Percentiles rank a stretch among this genome's conserved stretches.
phyloP scores from a whole-genome alignment of 192 early-diverging fungal genomes.

The Phlyctochytrium planicorne region DNA sequence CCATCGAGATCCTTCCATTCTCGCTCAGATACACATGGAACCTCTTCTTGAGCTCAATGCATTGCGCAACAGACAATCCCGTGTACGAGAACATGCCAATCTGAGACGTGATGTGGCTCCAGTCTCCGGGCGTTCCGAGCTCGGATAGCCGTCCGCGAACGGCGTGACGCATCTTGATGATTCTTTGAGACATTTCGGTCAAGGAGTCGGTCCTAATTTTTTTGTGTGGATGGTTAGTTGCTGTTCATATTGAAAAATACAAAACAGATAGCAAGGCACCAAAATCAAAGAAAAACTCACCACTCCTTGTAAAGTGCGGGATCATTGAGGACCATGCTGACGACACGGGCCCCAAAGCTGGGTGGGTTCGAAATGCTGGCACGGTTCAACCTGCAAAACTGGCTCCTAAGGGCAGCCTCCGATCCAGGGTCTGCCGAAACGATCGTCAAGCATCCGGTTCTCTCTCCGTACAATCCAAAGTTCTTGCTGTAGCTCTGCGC shows the following conservation, averaged over 20 bases:
- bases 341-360: slow-evolving; percentile 87
- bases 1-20: slow-evolving; percentile 92
- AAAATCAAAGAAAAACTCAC: slow-evolving; percentile 38
- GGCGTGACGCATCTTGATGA: slow-evolving; percentile 81
- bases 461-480: slow-evolving; percentile 96
- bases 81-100: slow-evolving; percentile 99
- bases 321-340: slow-evolving; percentile 79
- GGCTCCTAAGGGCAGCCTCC: slow-evolving; percentile 66
- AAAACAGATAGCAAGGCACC: not conserved
- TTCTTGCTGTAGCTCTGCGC: slow-evolving; percentile 97
- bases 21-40: slow-evolving; percentile 93
- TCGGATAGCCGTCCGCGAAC: slow-evolving; percentile 64
- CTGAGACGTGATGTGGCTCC: slow-evolving; percentile 94
- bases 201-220: slow-evolving; percentile 4
- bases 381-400: slow-evolving; percentile 81
- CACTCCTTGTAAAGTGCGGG: slow-evolving; percentile 79
- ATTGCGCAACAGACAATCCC: slow-evolving; percentile 78
- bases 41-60: slow-evolving; percentile 74
- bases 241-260: slow-evolving; percentile 21
- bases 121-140: slow-evolving; percentile 85
- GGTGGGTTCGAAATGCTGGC: slow-evolving; percentile 90
- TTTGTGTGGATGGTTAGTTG: slow-evolving; percentile 59
- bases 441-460: slow-evolving; percentile 81
- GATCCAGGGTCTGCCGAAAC: slow-evolving; percentile 59
- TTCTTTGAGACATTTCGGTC: slow-evolving; percentile 82